These are phyloP conservation scores for Pseudocohnilembus persalinus DNA, from an alignment of 169 alveolate genomes.

Conservation along the genomic window DNA sequence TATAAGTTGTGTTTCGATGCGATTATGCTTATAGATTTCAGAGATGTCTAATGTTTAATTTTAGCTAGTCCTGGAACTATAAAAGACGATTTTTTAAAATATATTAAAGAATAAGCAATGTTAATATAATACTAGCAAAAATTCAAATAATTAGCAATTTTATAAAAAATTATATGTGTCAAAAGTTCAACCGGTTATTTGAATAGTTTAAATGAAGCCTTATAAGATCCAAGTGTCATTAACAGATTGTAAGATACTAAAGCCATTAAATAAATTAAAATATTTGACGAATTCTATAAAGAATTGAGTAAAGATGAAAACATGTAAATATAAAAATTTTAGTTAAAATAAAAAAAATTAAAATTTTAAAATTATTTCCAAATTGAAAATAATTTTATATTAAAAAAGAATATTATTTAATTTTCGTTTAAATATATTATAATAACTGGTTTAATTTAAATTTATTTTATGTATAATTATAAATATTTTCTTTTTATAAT, in stretches of 20 bases:
- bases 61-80: slow-evolving; percentile 36
- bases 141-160: not conserved
- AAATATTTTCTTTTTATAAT: too few species aligned
- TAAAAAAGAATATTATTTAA: too few species aligned
- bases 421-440: too few species aligned
- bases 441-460: too few species aligned
- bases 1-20: slow-evolving; percentile 21
- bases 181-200: slow-evolving; percentile 31
- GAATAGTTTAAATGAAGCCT: slow-evolving; percentile 34
- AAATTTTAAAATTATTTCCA: too few species aligned
- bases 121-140: not conserved
- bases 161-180: slow-evolving; percentile 17
- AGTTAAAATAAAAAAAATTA: too few species aligned
- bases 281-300: slow-evolving; percentile 24
- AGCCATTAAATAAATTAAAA: slow-evolving; percentile 29
- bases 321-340: not conserved
- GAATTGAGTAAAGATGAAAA: slow-evolving; percentile 5
- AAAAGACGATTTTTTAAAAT: slow-evolving; percentile 28
- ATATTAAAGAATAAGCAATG: not conserved
- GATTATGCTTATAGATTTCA: not conserved
- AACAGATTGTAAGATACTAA: slow-evolving; percentile 30
- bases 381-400: too few species aligned
- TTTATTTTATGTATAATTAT: too few species aligned
- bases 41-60: slow-evolving; percentile 25
- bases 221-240: slow-evolving; percentile 24